Base-by-base conservation (phyloP, 2,329 filamentous ascomycete genomes). In the Immersiporthe knoxdaviesiana region DNA sequence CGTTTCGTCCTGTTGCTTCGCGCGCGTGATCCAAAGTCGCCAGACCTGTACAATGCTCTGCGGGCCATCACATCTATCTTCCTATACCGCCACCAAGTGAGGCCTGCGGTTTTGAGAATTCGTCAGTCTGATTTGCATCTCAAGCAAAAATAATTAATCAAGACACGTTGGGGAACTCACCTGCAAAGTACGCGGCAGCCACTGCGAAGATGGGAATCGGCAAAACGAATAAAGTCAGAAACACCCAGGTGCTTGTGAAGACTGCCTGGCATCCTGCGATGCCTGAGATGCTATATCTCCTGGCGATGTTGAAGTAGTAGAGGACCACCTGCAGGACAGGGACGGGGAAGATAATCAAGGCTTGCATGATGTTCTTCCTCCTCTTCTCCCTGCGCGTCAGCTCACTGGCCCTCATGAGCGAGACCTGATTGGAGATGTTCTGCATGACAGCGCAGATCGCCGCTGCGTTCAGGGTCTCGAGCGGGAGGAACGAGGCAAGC, bases 401-500 rank as follows among this genome's bases (percentile, higher is more conserved):
- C 6, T 79, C 77, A 63, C 78, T 77, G 32, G 80, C 82, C 2
- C 84, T 78, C 65, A 81, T 72, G 35, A 85, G 74, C 41, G 80
- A 81, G 66, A 89, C 81, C 73, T 86, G 85, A 50, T 79, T 75
- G 18, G 86, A 81, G 12, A 89, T 80, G 59, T 86, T 84, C 18
- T 82, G 82, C 81, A 88, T 85, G 68, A 87, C 83, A 74, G 84
- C 83, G 64, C 87, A 83, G 59, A 87, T 78, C 47, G 83, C 82
- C n/a, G 83, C 82, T 54, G 80, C 80, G 74, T 82, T 88, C 56
- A 84, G 73, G 1, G 82, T 81, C 54, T 81, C 74, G 35, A 83
- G 69, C 4, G 79, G 76, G n/a, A 74, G 76, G 27, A 65, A 62
- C 11, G 79, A 61, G 72, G 81, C 83, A 11, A 77, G 74, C 73